These are phyloP conservation scores for Recurvomyces mirabilis DNA, from an alignment of 495 filamentous ascomycete species.

Conservation along the genomic window DNA sequence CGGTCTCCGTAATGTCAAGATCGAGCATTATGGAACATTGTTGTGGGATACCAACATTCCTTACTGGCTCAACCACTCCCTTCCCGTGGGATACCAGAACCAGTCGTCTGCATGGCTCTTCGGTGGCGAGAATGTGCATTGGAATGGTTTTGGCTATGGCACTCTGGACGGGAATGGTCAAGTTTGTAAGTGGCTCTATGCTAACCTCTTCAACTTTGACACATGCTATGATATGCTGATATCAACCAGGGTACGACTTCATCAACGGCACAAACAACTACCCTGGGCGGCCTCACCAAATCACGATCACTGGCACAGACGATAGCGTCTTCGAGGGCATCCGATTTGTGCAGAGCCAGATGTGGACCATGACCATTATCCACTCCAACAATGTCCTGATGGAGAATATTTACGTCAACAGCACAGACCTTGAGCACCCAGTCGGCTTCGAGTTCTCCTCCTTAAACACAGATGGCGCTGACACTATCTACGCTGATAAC, in stretches of 20 bases:
- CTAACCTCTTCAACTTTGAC: conserved; percentile 30
- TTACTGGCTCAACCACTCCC: conserved; percentile 33
- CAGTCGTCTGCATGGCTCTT: conserved; percentile 38
- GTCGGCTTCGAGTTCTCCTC: too few species aligned
- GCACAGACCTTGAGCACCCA: too few species aligned
- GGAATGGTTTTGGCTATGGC: conserved; percentile 28
- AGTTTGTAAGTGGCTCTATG: conserved; percentile 35
- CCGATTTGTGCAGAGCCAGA: conserved; percentile 28
- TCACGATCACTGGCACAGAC: conserved; percentile 32
- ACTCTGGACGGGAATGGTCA: conserved; percentile 41
- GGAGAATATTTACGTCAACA: not conserved
- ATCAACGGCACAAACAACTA: not conserved
- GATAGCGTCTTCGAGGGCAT: conserved; percentile 29
- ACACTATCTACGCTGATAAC: conserved; percentile 12
- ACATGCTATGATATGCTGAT: too few species aligned
- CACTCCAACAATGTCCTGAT: not conserved
- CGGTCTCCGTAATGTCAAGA: too few species aligned
- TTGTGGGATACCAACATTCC: not conserved
- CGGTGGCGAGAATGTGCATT: conserved; percentile 33
- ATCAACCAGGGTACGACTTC: too few species aligned
- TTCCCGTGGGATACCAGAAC: conserved; percentile 37
- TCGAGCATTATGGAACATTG: not conserved
- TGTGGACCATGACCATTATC: not conserved
- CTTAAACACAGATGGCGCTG: not conserved
- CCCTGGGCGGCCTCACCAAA: conserved; percentile 32